Evolutionary conservation across 225 moss, liverwort and hornwort genomes (phyloP).

Genomic region (Sphagnum contortum): DNA sequence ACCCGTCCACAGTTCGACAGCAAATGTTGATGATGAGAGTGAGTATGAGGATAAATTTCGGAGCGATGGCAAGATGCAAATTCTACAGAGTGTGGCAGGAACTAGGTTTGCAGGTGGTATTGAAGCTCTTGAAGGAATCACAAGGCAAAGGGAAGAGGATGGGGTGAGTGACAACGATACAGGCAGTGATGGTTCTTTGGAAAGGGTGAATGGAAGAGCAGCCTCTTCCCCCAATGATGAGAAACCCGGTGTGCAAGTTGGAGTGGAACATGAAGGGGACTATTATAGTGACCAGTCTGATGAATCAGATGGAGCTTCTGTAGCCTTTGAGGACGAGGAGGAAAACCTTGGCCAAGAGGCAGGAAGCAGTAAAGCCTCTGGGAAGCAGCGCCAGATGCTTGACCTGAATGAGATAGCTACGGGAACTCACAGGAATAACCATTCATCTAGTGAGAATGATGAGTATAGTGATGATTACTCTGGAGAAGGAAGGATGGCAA

Average conservation of each 20-base stretch:
- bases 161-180: constrained; percentile 18
- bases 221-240: background rate
- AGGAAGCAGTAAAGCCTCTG: constrained; percentile 13
- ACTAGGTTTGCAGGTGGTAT: constrained; percentile 11
- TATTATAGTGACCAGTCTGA: constrained; percentile 11
- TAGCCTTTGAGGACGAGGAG: constrained; percentile 25
- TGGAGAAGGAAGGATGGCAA: constrained; percentile 43
- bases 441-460: constrained; percentile 27
- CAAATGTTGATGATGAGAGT: constrained; percentile 53
- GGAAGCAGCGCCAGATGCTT: constrained; percentile 59
- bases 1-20: constrained; percentile 26
- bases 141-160: background rate
- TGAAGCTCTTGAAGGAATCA: constrained; percentile 1
- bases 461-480: constrained; percentile 61
- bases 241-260: background rate
- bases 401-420: constrained; percentile 85
- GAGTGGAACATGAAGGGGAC: constrained; percentile 3
- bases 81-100: constrained; percentile 8
- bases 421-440: constrained; percentile 45
- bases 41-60: constrained; percentile 41
- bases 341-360: constrained; percentile 34
- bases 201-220: constrained; percentile 16
- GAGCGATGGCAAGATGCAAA: constrained; percentile 12
- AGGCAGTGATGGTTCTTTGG: constrained; percentile 11
- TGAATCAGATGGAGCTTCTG: constrained; percentile 10